These are phyloP conservation scores for Chrysanthemum lavandulifolium DNA, from an alignment of 129 eudicot genomes.

Conservation along the genomic window DNA sequence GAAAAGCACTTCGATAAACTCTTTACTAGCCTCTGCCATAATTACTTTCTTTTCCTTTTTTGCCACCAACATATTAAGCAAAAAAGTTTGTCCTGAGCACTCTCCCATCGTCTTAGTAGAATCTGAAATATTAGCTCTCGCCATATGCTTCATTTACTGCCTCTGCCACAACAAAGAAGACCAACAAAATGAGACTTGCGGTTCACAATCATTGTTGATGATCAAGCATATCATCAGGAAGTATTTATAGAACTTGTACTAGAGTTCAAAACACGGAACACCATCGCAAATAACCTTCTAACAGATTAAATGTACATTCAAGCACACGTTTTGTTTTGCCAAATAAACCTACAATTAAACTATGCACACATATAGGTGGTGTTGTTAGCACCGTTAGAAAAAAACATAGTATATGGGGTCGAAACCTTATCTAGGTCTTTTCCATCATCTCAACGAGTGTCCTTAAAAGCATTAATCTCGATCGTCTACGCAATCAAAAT, in stretches of 20 bases:
- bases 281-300: too few relatives aligned
- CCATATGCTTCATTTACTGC: not conserved
- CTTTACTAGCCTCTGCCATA: slow-evolving; percentile 30
- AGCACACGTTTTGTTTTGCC: too few relatives aligned
- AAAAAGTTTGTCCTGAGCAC: slow-evolving; percentile 4
- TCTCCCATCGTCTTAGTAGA: slow-evolving; percentile 15
- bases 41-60: slow-evolving; percentile 27
- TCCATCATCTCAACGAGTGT: too few relatives aligned
- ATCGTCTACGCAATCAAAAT: too few relatives aligned
- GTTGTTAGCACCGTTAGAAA: too few relatives aligned
- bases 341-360: too few relatives aligned
- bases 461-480: too few relatives aligned
- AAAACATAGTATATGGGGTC: too few relatives aligned
- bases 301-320: too few relatives aligned
- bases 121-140: not conserved
- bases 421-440: too few relatives aligned
- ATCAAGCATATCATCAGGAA: slow-evolving; percentile 1
- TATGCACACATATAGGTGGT: too few relatives aligned
- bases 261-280: not conserved
- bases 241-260: not conserved
- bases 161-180: slow-evolving; percentile 10
- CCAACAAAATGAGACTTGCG: not conserved
- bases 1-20: slow-evolving; percentile 34
- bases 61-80: slow-evolving; percentile 28
- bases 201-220: not conserved